A percentile compares a stretch with the other conserved stretches of the same genome.
These are phyloP conservation scores for Penicillium sp. DNA, from an alignment of 2,329 filamentous ascomycete genomes.

Conservation along the genomic window DNA sequence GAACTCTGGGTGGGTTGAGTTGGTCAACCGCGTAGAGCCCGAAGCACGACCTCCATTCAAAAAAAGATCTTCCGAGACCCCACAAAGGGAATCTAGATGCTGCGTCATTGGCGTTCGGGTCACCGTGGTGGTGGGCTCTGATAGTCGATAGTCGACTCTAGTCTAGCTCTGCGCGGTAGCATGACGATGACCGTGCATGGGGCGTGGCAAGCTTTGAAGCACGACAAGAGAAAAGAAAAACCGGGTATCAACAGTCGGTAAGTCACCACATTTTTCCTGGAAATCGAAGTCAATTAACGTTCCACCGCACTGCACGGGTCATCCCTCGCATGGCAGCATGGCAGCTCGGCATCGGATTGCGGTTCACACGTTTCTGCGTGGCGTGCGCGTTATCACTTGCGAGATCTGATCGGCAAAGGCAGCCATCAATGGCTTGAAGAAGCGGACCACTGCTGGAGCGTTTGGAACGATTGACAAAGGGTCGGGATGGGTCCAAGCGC, in stretches of 20 bases:
- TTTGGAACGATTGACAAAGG: conserved; percentile 5
- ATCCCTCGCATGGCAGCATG: conserved; percentile 17
- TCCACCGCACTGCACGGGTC: conserved; percentile 10
- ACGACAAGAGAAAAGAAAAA: too few relatives aligned
- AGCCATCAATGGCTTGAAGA: conserved; percentile 5
- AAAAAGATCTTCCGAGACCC: conserved; percentile 13
- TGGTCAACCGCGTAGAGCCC: background rate
- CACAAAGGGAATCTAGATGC: conserved; percentile 13
- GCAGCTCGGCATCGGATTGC: conserved; percentile 1
- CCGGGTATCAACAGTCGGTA: too few relatives aligned
- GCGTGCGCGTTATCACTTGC: background rate
- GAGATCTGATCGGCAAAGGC: conserved; percentile 14
- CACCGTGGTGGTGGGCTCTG: conserved; percentile 6
- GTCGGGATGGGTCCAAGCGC: conserved; percentile 13
- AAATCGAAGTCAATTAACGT: conserved; percentile 13
- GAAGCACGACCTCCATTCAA: conserved; percentile 10
- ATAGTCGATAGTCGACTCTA: background rate
- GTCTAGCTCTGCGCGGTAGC: background rate
- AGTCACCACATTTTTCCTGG: conserved; percentile 13
- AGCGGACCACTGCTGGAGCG: conserved; percentile 9
- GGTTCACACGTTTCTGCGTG: too few relatives aligned
- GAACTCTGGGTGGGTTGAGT: too few relatives aligned
- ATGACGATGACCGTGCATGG: conserved; percentile 6
- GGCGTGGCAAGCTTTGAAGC: conserved; percentile 7
- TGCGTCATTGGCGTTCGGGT: conserved; percentile 11